Conservation (phyloP, 352 stramenopile species). For the Thalassiosira mediterranea region DNA sequence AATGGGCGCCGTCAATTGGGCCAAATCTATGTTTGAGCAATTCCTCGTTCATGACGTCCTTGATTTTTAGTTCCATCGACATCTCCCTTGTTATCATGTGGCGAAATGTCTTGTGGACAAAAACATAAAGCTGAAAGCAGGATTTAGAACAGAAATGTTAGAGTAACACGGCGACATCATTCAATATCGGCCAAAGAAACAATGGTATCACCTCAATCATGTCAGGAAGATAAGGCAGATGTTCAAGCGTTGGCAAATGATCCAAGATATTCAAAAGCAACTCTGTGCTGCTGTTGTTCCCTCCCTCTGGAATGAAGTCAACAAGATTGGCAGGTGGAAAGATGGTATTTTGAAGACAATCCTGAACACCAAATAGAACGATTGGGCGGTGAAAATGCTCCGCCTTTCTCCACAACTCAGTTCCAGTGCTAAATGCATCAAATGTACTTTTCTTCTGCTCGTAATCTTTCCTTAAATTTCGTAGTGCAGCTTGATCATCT, state of each 20-base stretch:
- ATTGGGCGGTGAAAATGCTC: constrained; percentile 19
- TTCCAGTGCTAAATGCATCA: constrained; percentile 26
- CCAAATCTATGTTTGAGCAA: constrained; percentile 33
- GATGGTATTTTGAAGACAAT: not conserved
- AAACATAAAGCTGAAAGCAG: constrained; percentile 31
- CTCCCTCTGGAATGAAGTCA: constrained; percentile 16
- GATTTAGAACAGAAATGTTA: not conserved
- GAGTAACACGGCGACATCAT: not conserved
- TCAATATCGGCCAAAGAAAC: not conserved
- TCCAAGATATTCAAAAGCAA: constrained; percentile 14
- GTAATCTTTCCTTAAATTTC: constrained; percentile 23
- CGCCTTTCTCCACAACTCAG: constrained; percentile 37
- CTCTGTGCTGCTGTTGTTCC: not conserved
- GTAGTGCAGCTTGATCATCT: constrained; percentile 24
- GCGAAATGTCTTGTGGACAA: constrained; percentile 45
- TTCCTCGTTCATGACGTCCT: constrained; percentile 30
- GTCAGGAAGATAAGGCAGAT: constrained; percentile 28
- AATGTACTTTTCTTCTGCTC: constrained; percentile 14
- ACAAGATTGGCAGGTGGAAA: constrained; percentile 26
- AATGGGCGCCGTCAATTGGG: constrained; percentile 10
- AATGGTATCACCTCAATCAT: constrained; percentile 42
- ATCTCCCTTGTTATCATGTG: constrained; percentile 29
- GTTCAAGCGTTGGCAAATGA: constrained; percentile 20
- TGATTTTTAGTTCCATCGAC: constrained; percentile 24
- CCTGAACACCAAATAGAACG: constrained; percentile 25